Base-by-base conservation (phyloP, 83 land plant species). In the Thuja plicata region DNA sequence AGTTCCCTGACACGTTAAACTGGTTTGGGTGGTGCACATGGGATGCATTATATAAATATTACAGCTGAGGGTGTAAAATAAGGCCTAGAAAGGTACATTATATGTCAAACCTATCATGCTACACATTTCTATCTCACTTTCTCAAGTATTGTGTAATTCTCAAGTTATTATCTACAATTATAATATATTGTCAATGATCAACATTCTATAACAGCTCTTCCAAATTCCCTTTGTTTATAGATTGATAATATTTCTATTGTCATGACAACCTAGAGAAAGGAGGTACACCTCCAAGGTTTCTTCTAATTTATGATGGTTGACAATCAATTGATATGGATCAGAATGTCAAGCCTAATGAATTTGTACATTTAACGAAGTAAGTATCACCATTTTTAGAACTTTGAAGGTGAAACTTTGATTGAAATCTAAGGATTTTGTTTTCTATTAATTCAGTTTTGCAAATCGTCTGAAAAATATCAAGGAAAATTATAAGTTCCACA, bases 231-330 rank as follows among this genome's bases (percentile, higher is more conserved):
- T 21, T 9, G 10, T 86, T 35, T 27, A 60, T 37, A 11, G 27
- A 55, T 13, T 86, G 21, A 15, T 84, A 45, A 41, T 81, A 2
- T 17, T 80, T 52, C 11, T 52, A 13, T 85, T 85, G 10, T 88
- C 35, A 81, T 79, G 88, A 46, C 93, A 96, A 96, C 86, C 73
- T 97, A 40, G 87, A 90, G 88, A 90, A 93, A 88, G 99, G 97
- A 78, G 99, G 99, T 46, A 94, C 94, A 90, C 98, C 97, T 60
- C 96, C 99, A 78, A 95, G 96, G 87, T 97, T 97, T 91, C 92
- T 98, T 37, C 94, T 98, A 37, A 94, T 98, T 87, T 99, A 98
- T 87, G 99, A 98, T 92, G 99, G 99, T 2, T 98, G 99, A 99
- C 99, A 97, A 87, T 94, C 97, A 32, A 96, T 98, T 84, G 97